Percentiles rank a stretch among this genome's conserved stretches.
Evolutionary conservation across 768 basidiomycete species (phyloP).

Genomic region (Termitomyces bulborhizus): DNA sequence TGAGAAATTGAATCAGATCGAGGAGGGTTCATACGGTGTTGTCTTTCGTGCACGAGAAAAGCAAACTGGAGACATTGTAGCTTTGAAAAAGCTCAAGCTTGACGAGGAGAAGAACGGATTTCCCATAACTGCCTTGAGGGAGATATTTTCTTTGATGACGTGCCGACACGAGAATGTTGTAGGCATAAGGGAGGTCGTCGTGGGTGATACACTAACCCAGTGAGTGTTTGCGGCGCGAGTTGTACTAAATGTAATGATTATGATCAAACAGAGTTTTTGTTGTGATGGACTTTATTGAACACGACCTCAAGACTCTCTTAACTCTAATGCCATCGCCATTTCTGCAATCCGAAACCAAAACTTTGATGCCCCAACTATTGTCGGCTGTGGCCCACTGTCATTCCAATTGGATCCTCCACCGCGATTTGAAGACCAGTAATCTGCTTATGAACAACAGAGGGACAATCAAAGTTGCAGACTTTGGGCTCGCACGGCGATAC

Average conservation of each 20-base stretch:
- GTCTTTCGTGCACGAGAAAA: constrained; percentile 97
- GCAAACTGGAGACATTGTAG: constrained; percentile 92
- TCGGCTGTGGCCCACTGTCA: constrained; percentile 94
- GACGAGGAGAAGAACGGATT: constrained; percentile 99
- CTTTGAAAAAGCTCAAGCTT: constrained; percentile 95
- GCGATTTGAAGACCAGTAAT: constrained; percentile 97
- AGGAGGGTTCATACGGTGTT: constrained; percentile 96
- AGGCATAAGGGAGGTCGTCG: constrained; percentile 93
- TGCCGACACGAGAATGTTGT: constrained; percentile 96
- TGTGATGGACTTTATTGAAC: constrained; percentile 99
- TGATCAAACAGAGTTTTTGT: constrained; percentile 70
- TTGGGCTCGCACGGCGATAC: constrained; percentile 91
- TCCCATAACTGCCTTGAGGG: constrained; percentile 93
- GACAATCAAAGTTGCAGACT: constrained; percentile 97
- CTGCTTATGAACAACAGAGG: constrained; percentile 98
- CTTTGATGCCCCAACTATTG: constrained; percentile 86
- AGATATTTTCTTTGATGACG: constrained; percentile 94
- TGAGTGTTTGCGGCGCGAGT: constrained; percentile 46
- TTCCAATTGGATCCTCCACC: constrained; percentile 95
- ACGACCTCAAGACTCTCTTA: constrained; percentile 95
- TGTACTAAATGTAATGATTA: constrained; percentile 20
- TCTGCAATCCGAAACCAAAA: constrained; percentile 97
- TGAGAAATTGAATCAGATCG: constrained; percentile 94
- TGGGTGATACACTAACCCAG: constrained; percentile 98
- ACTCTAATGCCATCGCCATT: constrained; percentile 95